phyloP scores from a whole-genome alignment of 2,329 filamentous ascomycete genomes.

The Emydomyces testavorans region DNA sequence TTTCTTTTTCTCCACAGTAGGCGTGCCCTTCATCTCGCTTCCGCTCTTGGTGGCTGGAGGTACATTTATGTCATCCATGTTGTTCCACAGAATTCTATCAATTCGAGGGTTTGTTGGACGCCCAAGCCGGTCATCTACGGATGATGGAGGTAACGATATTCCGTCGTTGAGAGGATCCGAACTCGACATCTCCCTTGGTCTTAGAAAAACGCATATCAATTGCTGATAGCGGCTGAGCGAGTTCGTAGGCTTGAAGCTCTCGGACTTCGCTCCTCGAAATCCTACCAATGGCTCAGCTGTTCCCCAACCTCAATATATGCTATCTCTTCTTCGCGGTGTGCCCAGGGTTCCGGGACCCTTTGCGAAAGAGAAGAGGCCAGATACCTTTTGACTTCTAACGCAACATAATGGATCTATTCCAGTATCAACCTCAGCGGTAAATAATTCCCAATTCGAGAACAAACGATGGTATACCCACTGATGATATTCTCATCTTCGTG shows the following conservation, averaged over 20 bases:
- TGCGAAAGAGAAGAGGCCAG: too few species aligned
- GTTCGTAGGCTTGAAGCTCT: too few species aligned
- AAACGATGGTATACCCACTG: too few species aligned
- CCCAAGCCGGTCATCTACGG: background rate
- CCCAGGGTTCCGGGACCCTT: too few species aligned
- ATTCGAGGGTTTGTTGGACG: background rate
- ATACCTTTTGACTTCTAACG: background rate
- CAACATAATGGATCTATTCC: background rate
- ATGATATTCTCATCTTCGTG: too few species aligned
- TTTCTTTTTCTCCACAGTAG: constrained; percentile 15
- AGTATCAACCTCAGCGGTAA: background rate
- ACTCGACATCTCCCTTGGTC: background rate
- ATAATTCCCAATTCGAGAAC: too few species aligned
- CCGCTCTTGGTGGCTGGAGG: background rate
- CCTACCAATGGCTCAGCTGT: too few species aligned
- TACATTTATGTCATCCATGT: background rate
- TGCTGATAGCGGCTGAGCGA: background rate
- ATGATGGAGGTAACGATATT: background rate
- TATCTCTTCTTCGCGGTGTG: too few species aligned
- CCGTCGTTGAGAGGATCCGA: background rate
- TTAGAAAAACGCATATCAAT: background rate
- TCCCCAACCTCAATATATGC: too few species aligned
- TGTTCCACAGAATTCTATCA: background rate
- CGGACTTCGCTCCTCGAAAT: too few species aligned
- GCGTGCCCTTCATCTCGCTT: background rate